Evolutionary conservation across 2,329 filamentous ascomycete species (phyloP), one percentile per base, ranked within the genome.

Genomic region (Neonectria sp.): DNA sequence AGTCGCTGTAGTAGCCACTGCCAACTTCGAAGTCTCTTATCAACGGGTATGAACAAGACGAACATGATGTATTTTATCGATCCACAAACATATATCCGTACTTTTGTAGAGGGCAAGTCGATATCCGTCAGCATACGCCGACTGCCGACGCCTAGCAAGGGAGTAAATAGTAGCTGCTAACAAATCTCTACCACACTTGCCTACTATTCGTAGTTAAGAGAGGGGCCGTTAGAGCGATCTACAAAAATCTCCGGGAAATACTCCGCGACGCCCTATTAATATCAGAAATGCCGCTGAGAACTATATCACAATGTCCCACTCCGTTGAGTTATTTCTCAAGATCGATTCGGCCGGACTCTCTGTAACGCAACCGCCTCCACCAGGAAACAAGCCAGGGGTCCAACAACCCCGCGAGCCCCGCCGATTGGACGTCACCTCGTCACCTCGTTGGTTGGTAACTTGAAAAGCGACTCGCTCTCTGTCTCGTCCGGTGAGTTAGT

Each of bases 171-270:
- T 63, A 31, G 49, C n/a, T 35, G 29, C 29, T 33, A 21, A 3
- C 29, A 53, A 21, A 24, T 9, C 29, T 35, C 49, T 45, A 17
- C 43, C 24, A n/a, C n/a, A 56, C 55, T 31, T 53, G 27, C 48
- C 33, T 52, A 40, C 48, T 25, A 33, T 49, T 40, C 51, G 56
- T 24, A 37, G 48, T 35, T 65, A 56, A 69, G 69, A 66, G 70
- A 63, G 63, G 35, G 49, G 55, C 65, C 37, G 57, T 55, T 65
- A 46, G 63, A 71, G 68, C 31, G 63, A 70, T 63, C 63, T 65
- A 58, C 56, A 70, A 29, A 66, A 72, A 71, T 75, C 73, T 70
- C 73, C 73, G 73, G 73, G 67, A 75, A 75, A 74, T 75, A 75
- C 73, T 75, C 73, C 73, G 73, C 69, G 63, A 58, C 27, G 52